Evolutionary conservation across 176 grass and related monocot species (phyloP), one percentile per base, ranked within the genome.

Genomic region (Tillandsia fasciculata): DNA sequence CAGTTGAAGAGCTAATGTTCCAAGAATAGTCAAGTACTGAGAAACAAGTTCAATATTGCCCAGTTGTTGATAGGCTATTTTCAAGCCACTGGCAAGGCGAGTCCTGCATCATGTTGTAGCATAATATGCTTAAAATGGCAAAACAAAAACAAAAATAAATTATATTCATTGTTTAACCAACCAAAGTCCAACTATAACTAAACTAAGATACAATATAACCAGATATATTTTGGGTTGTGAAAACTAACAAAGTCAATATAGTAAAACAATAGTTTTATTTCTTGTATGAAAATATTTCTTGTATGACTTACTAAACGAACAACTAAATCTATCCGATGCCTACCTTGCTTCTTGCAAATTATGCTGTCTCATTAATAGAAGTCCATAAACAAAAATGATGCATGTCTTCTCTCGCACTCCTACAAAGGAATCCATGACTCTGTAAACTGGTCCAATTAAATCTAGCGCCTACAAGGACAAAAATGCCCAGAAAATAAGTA

Each of bases 21-120:
- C 93, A 49, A 97, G 73, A 66, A 97, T 87, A 58, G 93, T 97
- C 76, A 97, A 73, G 81, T 90, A 97, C 75, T 97, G 93, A 66
- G 93, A 97, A 87, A 97, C 93, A 70, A 97, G 83, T 75, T 97
- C 86, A 65, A 97, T 97, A 72, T 97, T 97, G 72, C 93, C 86
- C 71, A 97, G 81, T 74, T 97, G 86, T 80, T 92, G 89, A 75
- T 97, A 89, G 71, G 93, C 89, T 78, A 97, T 92, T 85, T 78
- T 97, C 79, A 97, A 87, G 76, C 93, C 93, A 90, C 89, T 79
- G 48, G 93, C 93, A 73, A 97, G 86, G 59, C 93, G 86, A 77
- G 85, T 80, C 69, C 93, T 96, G 83, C 68, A 96, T 77, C 49
- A 69, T 24, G 61, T 65, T 26, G 6, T 69, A 69, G 11, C 51